A percentile compares a stretch with the other conserved stretches of the same genome.
phyloP scores from a whole-genome alignment of 2,329 filamentous ascomycete species.

The Zymoseptoria crescenta region DNA sequence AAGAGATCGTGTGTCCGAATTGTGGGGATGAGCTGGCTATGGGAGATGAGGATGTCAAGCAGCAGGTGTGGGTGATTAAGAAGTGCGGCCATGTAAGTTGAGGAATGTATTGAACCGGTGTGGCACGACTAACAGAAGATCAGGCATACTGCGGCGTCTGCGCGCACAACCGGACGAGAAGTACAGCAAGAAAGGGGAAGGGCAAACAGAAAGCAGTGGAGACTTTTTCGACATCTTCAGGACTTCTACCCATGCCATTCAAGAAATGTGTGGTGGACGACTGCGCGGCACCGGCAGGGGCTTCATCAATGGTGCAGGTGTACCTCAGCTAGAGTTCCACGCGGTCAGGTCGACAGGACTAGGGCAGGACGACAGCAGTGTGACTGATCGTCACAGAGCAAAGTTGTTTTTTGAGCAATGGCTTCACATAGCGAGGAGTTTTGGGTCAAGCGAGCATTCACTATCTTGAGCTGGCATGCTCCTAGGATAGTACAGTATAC shows the following conservation, averaged over 20 bases:
- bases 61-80: slow-evolving; percentile 88
- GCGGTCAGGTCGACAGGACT: neutral
- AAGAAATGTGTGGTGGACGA: slow-evolving; percentile 40
- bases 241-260: slow-evolving; percentile 30
- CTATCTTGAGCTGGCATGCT: neutral
- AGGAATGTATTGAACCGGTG: neutral
- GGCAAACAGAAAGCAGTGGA: slow-evolving; percentile 32
- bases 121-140: slow-evolving; percentile 4
- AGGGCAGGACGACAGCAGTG: neutral
- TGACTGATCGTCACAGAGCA: neutral
- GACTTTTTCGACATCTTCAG: slow-evolving; percentile 2
- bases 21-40: slow-evolving; percentile 78
- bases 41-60: slow-evolving; percentile 59
- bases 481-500: neutral
- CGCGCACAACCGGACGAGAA: slow-evolving; percentile 32
- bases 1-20: slow-evolving; percentile 73
- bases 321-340: slow-evolving; percentile 22
- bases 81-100: slow-evolving; percentile 78
- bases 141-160: slow-evolving; percentile 50
- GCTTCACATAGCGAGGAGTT: slow-evolving; percentile 1
- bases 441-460: neutral
- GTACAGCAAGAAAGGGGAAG: slow-evolving; percentile 18
- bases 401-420: neutral
- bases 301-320: slow-evolving; percentile 19
- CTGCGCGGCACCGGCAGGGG: slow-evolving; percentile 24